These are phyloP conservation scores for Pholiota microspora DNA, from an alignment of 768 basidiomycete species.

Conservation along the genomic window DNA sequence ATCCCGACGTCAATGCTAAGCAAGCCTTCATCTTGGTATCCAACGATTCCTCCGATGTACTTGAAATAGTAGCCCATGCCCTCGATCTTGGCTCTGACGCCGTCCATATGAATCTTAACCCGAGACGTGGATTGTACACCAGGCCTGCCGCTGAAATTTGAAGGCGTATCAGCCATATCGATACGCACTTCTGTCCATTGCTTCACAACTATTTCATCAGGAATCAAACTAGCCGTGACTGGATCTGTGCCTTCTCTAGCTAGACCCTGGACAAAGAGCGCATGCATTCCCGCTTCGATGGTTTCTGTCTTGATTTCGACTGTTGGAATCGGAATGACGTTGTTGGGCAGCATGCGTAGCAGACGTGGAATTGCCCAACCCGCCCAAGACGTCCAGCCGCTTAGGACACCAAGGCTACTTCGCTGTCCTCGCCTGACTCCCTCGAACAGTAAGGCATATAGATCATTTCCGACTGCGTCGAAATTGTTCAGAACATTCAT, in stretches of 20 bases:
- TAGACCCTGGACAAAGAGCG: conserved; percentile 26
- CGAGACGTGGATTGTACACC: conserved; percentile 22
- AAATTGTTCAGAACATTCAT: conserved; percentile 21
- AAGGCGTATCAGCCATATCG: conserved; percentile 24
- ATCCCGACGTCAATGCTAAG: conserved; percentile 33
- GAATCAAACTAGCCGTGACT: conserved; percentile 27
- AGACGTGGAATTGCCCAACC: conserved; percentile 34
- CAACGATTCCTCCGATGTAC: conserved; percentile 25
- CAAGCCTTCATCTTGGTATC: conserved; percentile 37
- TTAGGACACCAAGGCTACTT: conserved; percentile 12
- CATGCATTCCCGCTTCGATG: conserved; percentile 31
- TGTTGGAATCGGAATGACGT: conserved; percentile 33
- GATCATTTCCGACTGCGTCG: conserved; percentile 14
- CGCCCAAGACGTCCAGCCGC: conserved; percentile 26
- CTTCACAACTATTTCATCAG: conserved; percentile 32
- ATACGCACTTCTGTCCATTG: conserved; percentile 35
- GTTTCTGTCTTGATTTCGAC: conserved; percentile 33
- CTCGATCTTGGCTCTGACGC: conserved; percentile 29
- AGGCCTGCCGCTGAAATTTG: conserved; percentile 2
- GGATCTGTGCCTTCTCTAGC: conserved; percentile 16
- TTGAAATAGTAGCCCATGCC: conserved; percentile 37
- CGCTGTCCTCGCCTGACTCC: not conserved
- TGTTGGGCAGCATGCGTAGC: conserved; percentile 23
- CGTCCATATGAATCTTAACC: conserved; percentile 31
- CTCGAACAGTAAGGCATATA: conserved; percentile 11